Evolutionary conservation across 139 green algal species (phyloP), one percentile per base, ranked within the genome.

Genomic region (Auxenochlorella pyrenoidosa): DNA sequence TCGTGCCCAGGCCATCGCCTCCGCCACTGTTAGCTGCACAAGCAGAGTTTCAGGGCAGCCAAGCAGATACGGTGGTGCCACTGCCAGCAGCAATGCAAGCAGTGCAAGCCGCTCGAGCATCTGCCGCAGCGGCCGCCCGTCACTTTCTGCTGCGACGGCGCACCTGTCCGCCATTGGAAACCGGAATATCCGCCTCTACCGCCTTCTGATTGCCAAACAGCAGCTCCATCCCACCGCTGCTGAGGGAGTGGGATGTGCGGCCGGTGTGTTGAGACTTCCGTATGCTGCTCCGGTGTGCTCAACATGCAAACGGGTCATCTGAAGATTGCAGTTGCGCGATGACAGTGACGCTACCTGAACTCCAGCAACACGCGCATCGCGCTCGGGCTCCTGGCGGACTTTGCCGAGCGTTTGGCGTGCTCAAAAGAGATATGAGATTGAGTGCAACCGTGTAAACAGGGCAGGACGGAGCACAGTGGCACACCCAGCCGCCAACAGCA

Each of bases 171-270:
- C 78, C 85, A 26, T 89, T 81, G 3, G 72, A 32, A 2, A 41
- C 51, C 15, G 88, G 83, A 5, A 98, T 86, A 5, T 98, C 92
- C 0, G 95, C 92, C 1, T 90, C 79, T 1, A 93, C 63, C 22
- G 88, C 84, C 85, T 96, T 97, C 30, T 94, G 79, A 58, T 95
- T 95, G 32, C 91, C 92, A 75, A 98, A 98, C 28, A 98, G 86
- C 30, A 97, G 90, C 82, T 98, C 96, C 75, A 98, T 86, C 13
- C 96, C 96, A 19, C 96, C 96, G 87, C 95, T 95, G 89, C 44
- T 59, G 21, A 78, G 41, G 72, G 65, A 59, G 54, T 60, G 40
- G 0, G 41, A 24, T 0, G 59, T 41, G 40, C 73, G 41, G 28
- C 24, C 18, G 43, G 21, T 28, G 2, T 3, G 30, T 8, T 68